These are phyloP conservation scores for Mycena rosella DNA, from an alignment of 768 basidiomycete genomes.

Conservation along the genomic window DNA sequence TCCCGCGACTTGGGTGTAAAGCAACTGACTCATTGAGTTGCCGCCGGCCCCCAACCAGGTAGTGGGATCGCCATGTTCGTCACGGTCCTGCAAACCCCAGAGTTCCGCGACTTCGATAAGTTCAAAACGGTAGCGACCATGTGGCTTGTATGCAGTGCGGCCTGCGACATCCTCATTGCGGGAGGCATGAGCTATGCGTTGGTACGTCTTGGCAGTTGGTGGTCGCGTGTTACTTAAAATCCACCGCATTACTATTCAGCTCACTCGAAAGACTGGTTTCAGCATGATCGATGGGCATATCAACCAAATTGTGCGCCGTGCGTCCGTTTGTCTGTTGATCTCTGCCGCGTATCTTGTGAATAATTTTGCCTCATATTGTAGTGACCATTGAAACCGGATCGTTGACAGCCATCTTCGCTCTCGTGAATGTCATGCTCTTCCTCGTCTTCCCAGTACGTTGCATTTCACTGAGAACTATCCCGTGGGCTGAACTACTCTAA, in stretches of 20 bases:
- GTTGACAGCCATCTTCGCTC: constrained; percentile 14
- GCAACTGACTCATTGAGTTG: background rate
- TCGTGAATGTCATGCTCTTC: constrained; percentile 26
- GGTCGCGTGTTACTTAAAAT: constrained; percentile 16
- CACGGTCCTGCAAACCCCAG: background rate
- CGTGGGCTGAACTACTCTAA: constrained; percentile 15
- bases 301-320: no score
- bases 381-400: constrained; percentile 29
- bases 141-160: constrained; percentile 25
- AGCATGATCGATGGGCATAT: no score
- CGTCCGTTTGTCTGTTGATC: no score
- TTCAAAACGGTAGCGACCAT: constrained; percentile 6
- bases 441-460: constrained; percentile 17
- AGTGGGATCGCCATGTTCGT: constrained; percentile 12
- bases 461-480: constrained; percentile 21
- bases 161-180: constrained; percentile 27
- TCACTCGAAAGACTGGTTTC: constrained; percentile 18
- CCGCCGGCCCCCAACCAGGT: constrained; percentile 4
- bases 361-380: constrained; percentile 13
- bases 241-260: constrained; percentile 17
- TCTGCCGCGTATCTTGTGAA: no score
- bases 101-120: constrained; percentile 10
- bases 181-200: constrained; percentile 19
- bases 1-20: background rate
- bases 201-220: constrained; percentile 10